These are phyloP conservation scores for Aspergillus sp. DNA, from an alignment of 2,329 filamentous ascomycete species.

Conservation along the genomic window DNA sequence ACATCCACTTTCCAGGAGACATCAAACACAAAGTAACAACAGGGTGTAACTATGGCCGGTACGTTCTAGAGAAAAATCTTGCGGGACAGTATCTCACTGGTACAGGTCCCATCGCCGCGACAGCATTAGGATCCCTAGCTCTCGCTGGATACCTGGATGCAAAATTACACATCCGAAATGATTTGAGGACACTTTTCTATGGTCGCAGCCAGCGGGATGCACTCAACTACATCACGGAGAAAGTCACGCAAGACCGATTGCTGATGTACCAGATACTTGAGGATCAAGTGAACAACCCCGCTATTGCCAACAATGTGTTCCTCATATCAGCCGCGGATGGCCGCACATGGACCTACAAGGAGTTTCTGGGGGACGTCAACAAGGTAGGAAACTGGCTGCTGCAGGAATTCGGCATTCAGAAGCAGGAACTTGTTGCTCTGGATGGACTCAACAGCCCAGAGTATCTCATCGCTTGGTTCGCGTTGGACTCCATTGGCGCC, in stretches of 20 bases:
- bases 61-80: neutral
- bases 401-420: neutral
- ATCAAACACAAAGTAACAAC: neutral
- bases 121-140: neutral
- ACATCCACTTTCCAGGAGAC: no score
- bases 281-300: neutral
- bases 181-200: neutral
- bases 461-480: conserved; percentile 5
- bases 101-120: neutral
- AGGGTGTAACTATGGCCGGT: neutral
- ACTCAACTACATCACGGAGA: neutral
- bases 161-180: neutral
- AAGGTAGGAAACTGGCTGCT: neutral
- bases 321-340: neutral
- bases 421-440: conserved; percentile 2
- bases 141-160: neutral
- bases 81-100: neutral
- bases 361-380: neutral
- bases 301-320: neutral
- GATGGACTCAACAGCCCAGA: conserved; percentile 1
- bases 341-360: neutral
- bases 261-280: neutral
- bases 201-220: neutral
- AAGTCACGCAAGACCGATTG: neutral
- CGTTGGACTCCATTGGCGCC: neutral